Conservation (phyloP, 2,329 filamentous ascomycete genomes). For the Botrytis medusae region DNA sequence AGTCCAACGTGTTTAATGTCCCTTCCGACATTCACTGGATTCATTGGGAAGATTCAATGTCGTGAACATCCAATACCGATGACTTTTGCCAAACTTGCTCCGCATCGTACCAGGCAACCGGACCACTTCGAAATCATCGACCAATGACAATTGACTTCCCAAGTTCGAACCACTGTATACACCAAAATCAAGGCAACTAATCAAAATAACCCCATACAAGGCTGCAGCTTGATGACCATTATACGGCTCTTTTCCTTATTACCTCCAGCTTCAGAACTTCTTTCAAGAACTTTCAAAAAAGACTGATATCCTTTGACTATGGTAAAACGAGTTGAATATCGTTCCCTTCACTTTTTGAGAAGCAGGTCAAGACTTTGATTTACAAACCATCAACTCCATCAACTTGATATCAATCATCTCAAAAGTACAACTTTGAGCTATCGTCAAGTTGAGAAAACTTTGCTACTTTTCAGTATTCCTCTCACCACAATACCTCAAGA, state of each 20-base stretch:
- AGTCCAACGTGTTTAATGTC: neutral
- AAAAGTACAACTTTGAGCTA: neutral
- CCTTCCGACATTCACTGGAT: neutral
- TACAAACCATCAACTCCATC: neutral
- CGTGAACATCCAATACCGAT: neutral
- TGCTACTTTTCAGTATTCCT: neutral
- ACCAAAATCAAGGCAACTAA: neutral
- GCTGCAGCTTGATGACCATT: neutral
- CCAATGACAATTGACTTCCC: neutral
- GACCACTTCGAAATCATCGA: neutral
- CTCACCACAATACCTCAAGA: neutral
- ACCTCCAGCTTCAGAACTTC: neutral
- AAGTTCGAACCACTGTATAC: neutral
- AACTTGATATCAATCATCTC: neutral
- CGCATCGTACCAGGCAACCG: neutral
- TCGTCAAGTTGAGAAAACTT: neutral
- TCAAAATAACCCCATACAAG: neutral
- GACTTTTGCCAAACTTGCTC: neutral
- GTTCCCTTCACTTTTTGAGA: neutral
- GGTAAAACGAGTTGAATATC: neutral
- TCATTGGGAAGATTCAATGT: neutral
- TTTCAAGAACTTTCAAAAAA: neutral
- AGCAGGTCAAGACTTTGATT: neutral
- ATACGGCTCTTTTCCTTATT: neutral
- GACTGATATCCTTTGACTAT: neutral